Conservation (phyloP, 495 filamentous ascomycete species). For the Talaromyces liani region DNA sequence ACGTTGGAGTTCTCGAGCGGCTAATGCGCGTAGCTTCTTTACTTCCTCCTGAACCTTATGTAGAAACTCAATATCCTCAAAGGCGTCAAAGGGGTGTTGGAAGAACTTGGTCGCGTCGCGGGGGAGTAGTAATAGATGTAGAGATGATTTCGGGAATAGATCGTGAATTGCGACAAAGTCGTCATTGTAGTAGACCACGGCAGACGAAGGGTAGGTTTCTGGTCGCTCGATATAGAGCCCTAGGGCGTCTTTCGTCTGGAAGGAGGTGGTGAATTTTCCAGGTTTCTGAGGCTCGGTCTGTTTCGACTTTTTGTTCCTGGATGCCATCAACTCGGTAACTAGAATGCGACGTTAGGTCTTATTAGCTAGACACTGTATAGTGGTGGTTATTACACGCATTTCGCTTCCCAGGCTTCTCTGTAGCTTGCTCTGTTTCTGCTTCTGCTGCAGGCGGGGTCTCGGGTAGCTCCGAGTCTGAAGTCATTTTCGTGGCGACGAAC, state of each 20-base stretch:
- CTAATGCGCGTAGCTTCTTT: constrained; percentile 51
- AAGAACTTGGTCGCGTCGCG: constrained; percentile 53
- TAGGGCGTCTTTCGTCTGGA: constrained; percentile 53
- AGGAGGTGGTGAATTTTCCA: constrained; percentile 19
- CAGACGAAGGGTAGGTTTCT: constrained; percentile 46
- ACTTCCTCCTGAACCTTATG: constrained; percentile 53
- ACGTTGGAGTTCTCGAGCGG: constrained; percentile 69
- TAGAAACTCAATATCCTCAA: constrained; percentile 66
- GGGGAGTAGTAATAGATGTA: constrained; percentile 84
- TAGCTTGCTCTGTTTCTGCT: constrained; percentile 3
- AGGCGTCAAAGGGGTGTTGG: constrained; percentile 72
- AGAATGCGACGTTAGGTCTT: background rate
- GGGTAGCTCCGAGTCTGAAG: background rate
- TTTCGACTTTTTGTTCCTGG: constrained; percentile 44
- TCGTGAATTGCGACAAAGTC: constrained; percentile 79
- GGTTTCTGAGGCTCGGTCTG: constrained; percentile 18
- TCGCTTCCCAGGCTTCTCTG: constrained; percentile 26
- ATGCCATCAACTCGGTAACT: constrained; percentile 66
- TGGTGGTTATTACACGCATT: constrained; percentile 30
- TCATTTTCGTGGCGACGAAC: background rate
- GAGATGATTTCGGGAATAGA: constrained; percentile 71
- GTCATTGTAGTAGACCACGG: constrained; percentile 61
- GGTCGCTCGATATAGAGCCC: constrained; percentile 66
- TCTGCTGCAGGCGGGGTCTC: background rate
- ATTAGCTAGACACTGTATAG: background rate